phyloP scores from a whole-genome alignment of 78 protist species.

The Creolimax fragrantissima region DNA sequence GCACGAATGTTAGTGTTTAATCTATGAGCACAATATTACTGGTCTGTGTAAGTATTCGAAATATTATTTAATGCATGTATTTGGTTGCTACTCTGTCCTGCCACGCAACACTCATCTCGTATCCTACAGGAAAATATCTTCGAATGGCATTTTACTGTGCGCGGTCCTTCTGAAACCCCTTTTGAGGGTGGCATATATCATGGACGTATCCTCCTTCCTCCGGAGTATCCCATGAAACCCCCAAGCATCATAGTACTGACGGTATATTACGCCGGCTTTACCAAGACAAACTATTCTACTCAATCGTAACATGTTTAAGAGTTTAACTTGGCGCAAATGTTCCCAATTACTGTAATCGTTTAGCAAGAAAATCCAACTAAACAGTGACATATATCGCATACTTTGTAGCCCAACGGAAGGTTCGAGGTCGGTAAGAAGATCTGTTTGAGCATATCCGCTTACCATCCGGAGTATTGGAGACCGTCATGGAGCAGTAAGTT shows the following conservation, averaged over 20 bases:
- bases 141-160: slow-evolving; percentile 92
- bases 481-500: slow-evolving; percentile 80
- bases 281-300: no score
- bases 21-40: neutral
- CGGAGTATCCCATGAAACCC: slow-evolving; percentile 84
- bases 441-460: slow-evolving; percentile 70
- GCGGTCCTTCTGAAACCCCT: slow-evolving; percentile 76
- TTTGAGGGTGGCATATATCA: slow-evolving; percentile 86
- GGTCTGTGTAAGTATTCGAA: neutral
- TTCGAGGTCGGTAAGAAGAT: slow-evolving; percentile 74
- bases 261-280: no score
- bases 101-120: neutral
- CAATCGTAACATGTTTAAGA: no score
- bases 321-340: no score
- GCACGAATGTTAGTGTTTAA: neutral
- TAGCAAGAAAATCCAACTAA: no score
- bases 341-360: no score
- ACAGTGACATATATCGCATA: no score
- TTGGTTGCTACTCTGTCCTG: neutral
- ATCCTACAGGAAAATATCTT: slow-evolving; percentile 40
- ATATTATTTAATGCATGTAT: neutral
- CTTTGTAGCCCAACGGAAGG: slow-evolving; percentile 73
- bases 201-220: slow-evolving; percentile 84
- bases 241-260: slow-evolving; percentile 8
- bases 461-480: slow-evolving; percentile 93